A percentile compares a stretch with the other conserved stretches of the same genome.
Evolutionary conservation across 2,329 filamentous ascomycete genomes (phyloP).

Genomic region (Neocucurbitaria cava): DNA sequence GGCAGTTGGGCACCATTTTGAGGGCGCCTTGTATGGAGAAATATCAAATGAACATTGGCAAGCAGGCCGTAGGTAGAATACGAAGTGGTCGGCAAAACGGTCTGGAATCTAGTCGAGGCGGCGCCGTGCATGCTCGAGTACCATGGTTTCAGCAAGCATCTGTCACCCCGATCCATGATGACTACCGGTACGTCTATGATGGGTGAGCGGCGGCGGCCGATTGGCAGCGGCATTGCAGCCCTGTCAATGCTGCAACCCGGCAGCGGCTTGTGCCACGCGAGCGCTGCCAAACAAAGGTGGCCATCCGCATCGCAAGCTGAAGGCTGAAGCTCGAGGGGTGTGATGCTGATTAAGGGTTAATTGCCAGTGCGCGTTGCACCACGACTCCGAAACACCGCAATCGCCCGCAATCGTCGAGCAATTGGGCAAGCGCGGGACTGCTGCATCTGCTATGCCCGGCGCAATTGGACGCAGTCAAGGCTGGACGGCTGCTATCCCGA

Average conservation of each 20-base stretch:
- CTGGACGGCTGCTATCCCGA: not conserved
- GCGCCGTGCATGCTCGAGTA: slow-evolving; percentile 1
- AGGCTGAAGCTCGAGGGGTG: slow-evolving; percentile 13
- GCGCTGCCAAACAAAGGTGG: slow-evolving; percentile 3
- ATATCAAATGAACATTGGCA: slow-evolving; percentile 4
- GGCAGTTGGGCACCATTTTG: slow-evolving; percentile 12
- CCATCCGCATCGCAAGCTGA: slow-evolving; percentile 6
- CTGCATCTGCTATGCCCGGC: not conserved
- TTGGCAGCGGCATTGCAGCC: not conserved
- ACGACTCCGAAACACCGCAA: slow-evolving; percentile 4
- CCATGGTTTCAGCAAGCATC: slow-evolving; percentile 3
- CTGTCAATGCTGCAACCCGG: not conserved
- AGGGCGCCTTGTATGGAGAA: slow-evolving; percentile 2
- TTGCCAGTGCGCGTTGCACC: not conserved
- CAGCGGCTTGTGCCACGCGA: slow-evolving; percentile 6
- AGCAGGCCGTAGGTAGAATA: slow-evolving; percentile 3
- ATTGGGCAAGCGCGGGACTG: not conserved
- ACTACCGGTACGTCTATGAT: no score
- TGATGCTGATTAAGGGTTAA: slow-evolving; percentile 11
- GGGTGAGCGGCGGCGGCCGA: slow-evolving; percentile 4
- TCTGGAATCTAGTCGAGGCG: not conserved
- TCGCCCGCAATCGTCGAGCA: not conserved
- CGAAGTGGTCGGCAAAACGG: slow-evolving; percentile 2
- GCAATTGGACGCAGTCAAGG: not conserved
- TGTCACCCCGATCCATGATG: not conserved